Evolutionary conservation across 1,284 basidiomycete species (phyloP).

Genomic region (Inonotus obliquus): DNA sequence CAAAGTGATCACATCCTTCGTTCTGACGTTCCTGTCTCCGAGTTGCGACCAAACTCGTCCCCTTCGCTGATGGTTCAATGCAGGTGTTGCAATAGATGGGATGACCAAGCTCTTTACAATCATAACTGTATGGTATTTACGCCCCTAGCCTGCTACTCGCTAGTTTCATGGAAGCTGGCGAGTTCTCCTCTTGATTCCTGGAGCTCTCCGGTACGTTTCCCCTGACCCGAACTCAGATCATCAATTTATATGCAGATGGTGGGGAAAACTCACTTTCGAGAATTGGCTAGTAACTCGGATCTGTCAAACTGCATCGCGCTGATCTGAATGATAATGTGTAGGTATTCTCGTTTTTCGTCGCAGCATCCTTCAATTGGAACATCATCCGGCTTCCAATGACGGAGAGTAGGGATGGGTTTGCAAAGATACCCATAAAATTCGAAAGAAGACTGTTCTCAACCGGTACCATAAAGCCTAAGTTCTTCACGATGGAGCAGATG

Average conservation of each 20-base stretch:
- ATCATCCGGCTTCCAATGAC: neutral
- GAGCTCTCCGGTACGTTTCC: constrained; percentile 11
- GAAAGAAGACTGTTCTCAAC: neutral
- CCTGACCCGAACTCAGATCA: neutral
- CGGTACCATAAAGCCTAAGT: neutral
- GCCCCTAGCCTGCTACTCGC: no score
- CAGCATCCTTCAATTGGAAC: neutral
- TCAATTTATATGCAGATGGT: neutral
- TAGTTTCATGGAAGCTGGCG: no score
- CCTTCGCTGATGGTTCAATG: no score
- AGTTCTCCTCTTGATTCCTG: no score
- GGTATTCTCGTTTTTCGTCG: neutral
- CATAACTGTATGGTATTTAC: no score
- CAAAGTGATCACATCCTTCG: no score
- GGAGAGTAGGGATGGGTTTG: neutral
- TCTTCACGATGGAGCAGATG: neutral
- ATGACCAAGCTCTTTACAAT: no score
- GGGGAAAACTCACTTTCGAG: neutral
- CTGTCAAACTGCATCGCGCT: neutral
- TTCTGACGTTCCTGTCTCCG: no score
- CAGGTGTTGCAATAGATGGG: no score
- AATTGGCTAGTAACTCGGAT: neutral
- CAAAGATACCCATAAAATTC: neutral
- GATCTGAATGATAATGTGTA: constrained; percentile 3
- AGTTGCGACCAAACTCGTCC: no score